Evolutionary conservation across 75 land plant species (phyloP).

Genomic region (Cryptomeria japonica): DNA sequence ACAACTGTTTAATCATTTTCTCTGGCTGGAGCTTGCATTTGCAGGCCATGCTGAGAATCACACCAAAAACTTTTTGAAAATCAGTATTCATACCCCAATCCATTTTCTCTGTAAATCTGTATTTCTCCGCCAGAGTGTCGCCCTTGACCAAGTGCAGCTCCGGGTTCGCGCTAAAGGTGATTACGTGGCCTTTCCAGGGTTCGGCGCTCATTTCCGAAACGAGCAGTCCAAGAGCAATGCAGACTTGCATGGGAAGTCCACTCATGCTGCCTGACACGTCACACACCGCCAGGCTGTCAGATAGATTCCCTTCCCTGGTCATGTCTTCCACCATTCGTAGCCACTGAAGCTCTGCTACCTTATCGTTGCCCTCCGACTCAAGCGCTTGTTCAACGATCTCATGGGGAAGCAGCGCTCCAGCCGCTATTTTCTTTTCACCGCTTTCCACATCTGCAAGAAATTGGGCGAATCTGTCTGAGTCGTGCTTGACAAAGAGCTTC

Average conservation of each 20-base stretch:
- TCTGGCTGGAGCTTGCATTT: constrained; percentile 25
- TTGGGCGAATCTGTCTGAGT: constrained; percentile 39
- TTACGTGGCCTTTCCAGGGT: constrained; percentile 72
- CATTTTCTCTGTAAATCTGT: constrained; percentile 31
- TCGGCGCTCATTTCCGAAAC: constrained; percentile 64
- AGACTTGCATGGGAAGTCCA: constrained; percentile 66
- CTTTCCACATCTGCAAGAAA: constrained; percentile 45
- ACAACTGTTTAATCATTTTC: constrained; percentile 65
- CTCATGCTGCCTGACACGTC: constrained; percentile 79
- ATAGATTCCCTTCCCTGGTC: constrained; percentile 33
- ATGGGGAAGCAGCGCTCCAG: constrained; percentile 75
- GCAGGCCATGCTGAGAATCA: constrained; percentile 38
- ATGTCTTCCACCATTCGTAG: constrained; percentile 59
- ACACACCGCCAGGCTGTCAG: constrained; percentile 61
- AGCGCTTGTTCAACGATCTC: constrained; percentile 42
- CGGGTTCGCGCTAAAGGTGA: constrained; percentile 63
- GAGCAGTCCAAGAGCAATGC: constrained; percentile 66
- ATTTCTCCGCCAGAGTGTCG: constrained; percentile 28
- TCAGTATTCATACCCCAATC: constrained; percentile 69
- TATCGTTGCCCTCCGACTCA: constrained; percentile 11
- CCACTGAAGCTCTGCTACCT: constrained; percentile 80
- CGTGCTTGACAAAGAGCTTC: constrained; percentile 54
- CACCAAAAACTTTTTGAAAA: constrained; percentile 61
- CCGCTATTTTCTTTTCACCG: constrained; percentile 64
- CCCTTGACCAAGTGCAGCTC: constrained; percentile 48